A percentile compares a stretch with the other conserved stretches of the same genome.
Evolutionary conservation across 192 early-diverging fungal species (phyloP).

Genomic region (Podila minutissima): DNA sequence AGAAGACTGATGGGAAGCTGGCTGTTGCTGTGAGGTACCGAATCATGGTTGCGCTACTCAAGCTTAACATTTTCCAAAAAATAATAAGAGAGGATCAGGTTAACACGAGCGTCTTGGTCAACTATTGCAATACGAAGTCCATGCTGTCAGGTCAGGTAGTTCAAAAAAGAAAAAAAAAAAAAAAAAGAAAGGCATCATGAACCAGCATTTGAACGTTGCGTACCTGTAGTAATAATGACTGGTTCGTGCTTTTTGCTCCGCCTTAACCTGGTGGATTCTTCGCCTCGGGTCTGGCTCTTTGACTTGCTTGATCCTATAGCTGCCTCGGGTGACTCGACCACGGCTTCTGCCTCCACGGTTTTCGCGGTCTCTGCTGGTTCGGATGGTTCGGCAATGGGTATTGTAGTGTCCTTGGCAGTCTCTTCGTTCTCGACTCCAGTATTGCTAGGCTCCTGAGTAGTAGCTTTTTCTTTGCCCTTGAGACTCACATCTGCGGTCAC

Average conservation of each 20-base stretch:
- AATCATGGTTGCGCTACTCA: constrained; percentile 8
- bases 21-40: constrained; percentile 10
- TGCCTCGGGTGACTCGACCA: neutral
- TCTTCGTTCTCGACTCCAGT: neutral
- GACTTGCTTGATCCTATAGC: neutral
- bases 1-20: neutral
- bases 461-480: neutral
- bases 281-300: neutral
- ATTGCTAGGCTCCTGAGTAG: neutral
- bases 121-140: too few relatives aligned
- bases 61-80: neutral
- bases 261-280: neutral
- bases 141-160: neutral
- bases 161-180: neutral
- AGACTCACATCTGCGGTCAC: neutral
- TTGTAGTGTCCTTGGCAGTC: neutral
- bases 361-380: too few relatives aligned
- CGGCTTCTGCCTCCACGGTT: too few relatives aligned
- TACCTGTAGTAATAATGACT: neutral
- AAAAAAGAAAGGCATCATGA: too few relatives aligned
- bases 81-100: neutral
- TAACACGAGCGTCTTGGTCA: neutral
- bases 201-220: too few relatives aligned
- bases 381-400: too few relatives aligned
- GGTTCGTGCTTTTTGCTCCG: neutral